Conservation (phyloP, 2,329 filamentous ascomycete genomes). For the Zymoseptoria ardabiliae region DNA sequence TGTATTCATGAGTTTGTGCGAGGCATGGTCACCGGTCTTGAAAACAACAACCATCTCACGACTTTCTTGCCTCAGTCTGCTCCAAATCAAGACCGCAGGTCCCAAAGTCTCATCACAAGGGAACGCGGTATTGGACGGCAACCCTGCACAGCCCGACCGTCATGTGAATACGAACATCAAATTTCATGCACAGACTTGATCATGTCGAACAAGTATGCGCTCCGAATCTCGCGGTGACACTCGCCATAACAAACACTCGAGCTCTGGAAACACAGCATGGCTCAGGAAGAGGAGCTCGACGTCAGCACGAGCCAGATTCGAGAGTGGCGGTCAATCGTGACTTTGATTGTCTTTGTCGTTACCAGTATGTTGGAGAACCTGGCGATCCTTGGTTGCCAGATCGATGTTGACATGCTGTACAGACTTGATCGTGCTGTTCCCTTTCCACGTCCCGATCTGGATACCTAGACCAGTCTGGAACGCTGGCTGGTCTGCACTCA, state of each 20-base stretch:
- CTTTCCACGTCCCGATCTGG: constrained; percentile 57
- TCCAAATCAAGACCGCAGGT: not conserved
- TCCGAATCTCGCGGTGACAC: not conserved
- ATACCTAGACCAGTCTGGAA: constrained; percentile 48
- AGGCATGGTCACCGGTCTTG: not conserved
- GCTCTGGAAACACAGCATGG: not conserved
- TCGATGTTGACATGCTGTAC: constrained; percentile 1
- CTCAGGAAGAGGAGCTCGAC: not conserved
- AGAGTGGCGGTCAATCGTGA: constrained; percentile 63
- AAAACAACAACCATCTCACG: not conserved
- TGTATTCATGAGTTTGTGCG: too few species aligned
- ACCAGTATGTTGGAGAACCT: constrained; percentile 52
- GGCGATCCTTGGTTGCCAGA: not conserved
- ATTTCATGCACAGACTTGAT: not conserved
- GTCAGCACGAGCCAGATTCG: constrained; percentile 44
- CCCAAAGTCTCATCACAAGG: not conserved
- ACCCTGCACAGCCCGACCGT: not conserved
- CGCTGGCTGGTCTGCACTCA: constrained; percentile 39
- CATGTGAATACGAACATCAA: not conserved
- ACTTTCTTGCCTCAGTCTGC: not conserved
- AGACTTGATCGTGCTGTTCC: constrained; percentile 65
- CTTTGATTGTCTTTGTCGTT: constrained; percentile 59
- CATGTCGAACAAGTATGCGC: not conserved
- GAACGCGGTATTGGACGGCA: not conserved
- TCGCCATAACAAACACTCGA: not conserved